These are phyloP conservation scores for Diaporthe velutina DNA, from an alignment of 2,329 filamentous ascomycete species.

Conservation along the genomic window DNA sequence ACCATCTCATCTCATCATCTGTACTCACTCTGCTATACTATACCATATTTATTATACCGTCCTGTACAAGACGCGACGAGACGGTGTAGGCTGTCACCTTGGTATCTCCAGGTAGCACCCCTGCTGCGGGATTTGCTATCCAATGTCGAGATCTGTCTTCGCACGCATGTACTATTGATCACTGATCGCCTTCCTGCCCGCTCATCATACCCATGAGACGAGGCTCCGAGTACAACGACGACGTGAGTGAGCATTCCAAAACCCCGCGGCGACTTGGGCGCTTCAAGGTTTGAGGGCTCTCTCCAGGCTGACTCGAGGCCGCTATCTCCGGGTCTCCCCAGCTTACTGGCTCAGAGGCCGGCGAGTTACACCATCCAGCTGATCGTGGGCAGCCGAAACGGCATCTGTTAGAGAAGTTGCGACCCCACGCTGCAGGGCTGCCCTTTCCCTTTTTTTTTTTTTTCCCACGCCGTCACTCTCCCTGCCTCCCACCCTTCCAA, in stretches of 20 bases:
- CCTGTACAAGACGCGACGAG: neutral
- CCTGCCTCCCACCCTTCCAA: neutral
- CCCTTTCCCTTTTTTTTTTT: neutral
- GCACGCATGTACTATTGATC: neutral
- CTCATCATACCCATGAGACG: constrained; percentile 18
- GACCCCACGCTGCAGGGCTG: constrained; percentile 17
- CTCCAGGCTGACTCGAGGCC: constrained; percentile 21
- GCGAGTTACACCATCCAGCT: constrained; percentile 35
- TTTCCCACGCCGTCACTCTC: too few species aligned
- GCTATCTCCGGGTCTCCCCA: constrained; percentile 7
- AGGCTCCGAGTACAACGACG: constrained; percentile 3
- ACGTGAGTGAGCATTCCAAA: constrained; percentile 6
- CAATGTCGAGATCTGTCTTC: neutral
- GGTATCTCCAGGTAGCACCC: constrained; percentile 6
- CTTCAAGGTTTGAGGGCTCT: neutral
- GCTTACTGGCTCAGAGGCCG: constrained; percentile 19
- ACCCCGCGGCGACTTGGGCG: neutral
- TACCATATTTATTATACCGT: neutral
- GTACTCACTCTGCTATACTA: neutral
- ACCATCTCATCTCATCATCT: constrained; percentile 12
- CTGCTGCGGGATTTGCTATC: constrained; percentile 5
- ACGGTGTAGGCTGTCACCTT: constrained; percentile 6
- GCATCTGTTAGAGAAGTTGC: constrained; percentile 30
- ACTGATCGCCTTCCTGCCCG: neutral
- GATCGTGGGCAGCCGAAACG: constrained; percentile 34